These are phyloP conservation scores for Barnettozyma sp. DNA, from an alignment of 805 yeast species.

Conservation along the genomic window DNA sequence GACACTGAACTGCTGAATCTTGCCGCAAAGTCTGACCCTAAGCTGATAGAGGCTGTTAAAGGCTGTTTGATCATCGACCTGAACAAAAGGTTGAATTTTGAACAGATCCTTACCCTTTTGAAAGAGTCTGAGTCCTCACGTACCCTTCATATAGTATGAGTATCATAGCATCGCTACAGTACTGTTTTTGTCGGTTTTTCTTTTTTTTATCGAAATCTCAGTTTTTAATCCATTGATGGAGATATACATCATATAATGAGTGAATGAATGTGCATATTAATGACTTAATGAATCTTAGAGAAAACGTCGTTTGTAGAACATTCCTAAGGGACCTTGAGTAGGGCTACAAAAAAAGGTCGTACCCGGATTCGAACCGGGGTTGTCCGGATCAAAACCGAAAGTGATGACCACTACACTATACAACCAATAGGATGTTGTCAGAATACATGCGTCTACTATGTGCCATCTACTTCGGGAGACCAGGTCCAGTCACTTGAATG, in stretches of 20 bases:
- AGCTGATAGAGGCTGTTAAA: conserved; percentile 31
- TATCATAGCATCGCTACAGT: too few relatives aligned
- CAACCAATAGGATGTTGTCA: too few relatives aligned
- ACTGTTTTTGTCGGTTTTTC: neutral
- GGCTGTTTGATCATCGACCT: conserved; percentile 51
- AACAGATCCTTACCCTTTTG: conserved; percentile 26
- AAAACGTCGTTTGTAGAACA: too few relatives aligned
- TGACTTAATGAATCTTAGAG: too few relatives aligned
- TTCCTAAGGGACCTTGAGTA: neutral
- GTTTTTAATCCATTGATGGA: neutral
- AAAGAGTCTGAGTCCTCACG: neutral
- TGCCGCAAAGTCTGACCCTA: conserved; percentile 30
- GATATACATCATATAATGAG: neutral
- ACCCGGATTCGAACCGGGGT: conserved; percentile 88
- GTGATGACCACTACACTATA: conserved; percentile 58
- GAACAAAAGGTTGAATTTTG: conserved; percentile 45
- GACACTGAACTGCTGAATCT: conserved; percentile 39
- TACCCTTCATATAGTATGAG: too few relatives aligned
- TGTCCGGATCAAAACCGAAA: conserved; percentile 56
- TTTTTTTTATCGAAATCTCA: neutral
- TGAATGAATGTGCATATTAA: too few relatives aligned
- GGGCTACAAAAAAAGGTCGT: conserved; percentile 43
- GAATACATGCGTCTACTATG: too few relatives aligned
- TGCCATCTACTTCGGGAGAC: too few relatives aligned
- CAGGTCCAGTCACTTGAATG: too few relatives aligned